phyloP scores from a whole-genome alignment of 2,329 filamentous ascomycete genomes.

The Botryotinia narcissicola region DNA sequence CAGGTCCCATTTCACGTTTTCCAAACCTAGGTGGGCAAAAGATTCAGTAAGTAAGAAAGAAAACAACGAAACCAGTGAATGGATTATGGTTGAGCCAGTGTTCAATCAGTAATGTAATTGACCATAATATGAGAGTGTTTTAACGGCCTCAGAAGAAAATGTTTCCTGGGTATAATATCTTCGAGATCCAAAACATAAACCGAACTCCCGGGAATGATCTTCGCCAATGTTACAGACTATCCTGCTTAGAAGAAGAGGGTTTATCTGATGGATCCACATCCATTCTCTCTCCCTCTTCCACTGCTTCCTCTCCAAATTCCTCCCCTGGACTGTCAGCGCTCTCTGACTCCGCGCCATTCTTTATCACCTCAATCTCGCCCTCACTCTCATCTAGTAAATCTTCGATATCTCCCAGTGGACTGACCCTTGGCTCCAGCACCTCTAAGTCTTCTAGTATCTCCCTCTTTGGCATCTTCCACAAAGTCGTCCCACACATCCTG shows the following conservation, averaged over 20 bases:
- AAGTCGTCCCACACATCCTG: constrained; percentile 82
- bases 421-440: constrained; percentile 78
- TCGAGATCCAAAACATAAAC: constrained; percentile 1
- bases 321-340: constrained; percentile 40
- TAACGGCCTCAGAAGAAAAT: not conserved
- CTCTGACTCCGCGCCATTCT: constrained; percentile 20
- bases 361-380: constrained; percentile 36
- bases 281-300: constrained; percentile 25
- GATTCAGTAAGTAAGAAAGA: not conserved
- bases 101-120: not conserved
- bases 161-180: constrained; percentile 10
- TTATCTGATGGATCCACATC: constrained; percentile 15
- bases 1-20: not conserved
- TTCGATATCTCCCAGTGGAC: constrained; percentile 77
- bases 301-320: constrained; percentile 41
- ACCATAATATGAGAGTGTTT: not conserved
- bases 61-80: not conserved
- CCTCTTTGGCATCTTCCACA: constrained; percentile 87
- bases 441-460: constrained; percentile 86
- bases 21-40: not conserved
- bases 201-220: not conserved
- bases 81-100: not conserved
- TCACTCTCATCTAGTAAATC: constrained; percentile 56
- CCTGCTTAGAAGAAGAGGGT: not conserved
- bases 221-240: constrained; percentile 3